Base-by-base conservation (phyloP, 768 basidiomycete species). In the Collybia sp. region DNA sequence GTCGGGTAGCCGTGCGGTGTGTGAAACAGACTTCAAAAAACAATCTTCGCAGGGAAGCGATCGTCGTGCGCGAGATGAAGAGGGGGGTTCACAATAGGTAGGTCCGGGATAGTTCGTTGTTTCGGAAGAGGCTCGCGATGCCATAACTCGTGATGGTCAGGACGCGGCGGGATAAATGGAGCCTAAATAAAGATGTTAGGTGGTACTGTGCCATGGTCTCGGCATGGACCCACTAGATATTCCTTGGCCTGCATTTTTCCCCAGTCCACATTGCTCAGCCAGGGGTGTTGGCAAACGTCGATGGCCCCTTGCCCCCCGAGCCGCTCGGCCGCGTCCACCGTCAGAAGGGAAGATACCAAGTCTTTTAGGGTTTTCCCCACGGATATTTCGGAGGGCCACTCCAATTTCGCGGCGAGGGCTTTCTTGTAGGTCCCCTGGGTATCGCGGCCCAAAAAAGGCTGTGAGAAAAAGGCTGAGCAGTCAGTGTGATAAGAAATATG, bases 221-320 rank as follows among this genome's bases (percentile, higher is more conserved):
- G 15, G 36, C 30, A 13, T 50, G 37, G 13, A 63, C 77, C 39
- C 56, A 81, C 80, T 25, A 72, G 48, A 43, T 78, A 77, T 30
- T 63, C 57, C 34, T 72, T 66, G 1, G 57, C 54, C 10, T 64
- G 51, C 61, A 81, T 68, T 53, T 67, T 69, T 15, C 56, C 56
- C 80, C 78, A 81, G 45, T 75, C 65, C 11, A 82, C 60, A 16
- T 61, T 57, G 4, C 51, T 48, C 36, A 82, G 53, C 75, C 75
- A 83, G 1, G 66, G 60, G 45, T 81, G 76, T 5, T 52, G 45
- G 35, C 57, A 57, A 6, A 79, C 65, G 17, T 71, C 63, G 2
- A 53, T 43, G 17, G 60, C 56, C 30, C 59, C 65, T 0, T 56
- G 51, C 3, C 58, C 55, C 16, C 75, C 78, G 6, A 79, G 54